These are phyloP conservation scores for Geranomyces michiganensis DNA, from an alignment of 192 early-diverging fungal genomes.

Conservation along the genomic window DNA sequence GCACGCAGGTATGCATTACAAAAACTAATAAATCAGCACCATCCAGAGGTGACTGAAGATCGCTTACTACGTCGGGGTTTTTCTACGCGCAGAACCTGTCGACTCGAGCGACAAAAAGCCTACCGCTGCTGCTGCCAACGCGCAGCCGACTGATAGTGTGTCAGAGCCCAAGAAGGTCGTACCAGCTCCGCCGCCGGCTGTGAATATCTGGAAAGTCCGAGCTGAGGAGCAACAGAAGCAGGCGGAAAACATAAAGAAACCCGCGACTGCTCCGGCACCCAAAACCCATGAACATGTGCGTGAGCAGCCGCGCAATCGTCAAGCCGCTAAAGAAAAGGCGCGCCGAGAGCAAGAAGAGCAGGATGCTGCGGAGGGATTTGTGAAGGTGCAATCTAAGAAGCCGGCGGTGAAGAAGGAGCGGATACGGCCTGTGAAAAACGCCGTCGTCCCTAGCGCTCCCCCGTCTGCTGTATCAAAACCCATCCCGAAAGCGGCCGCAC, in stretches of 20 bases:
- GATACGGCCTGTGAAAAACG: slow-evolving; percentile 2
- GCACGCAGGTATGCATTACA: too few relatives aligned
- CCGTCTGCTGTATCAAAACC: not conserved
- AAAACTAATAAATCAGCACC: too few relatives aligned
- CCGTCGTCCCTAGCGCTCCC: not conserved
- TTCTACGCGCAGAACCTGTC: too few relatives aligned
- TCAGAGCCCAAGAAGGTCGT: slow-evolving; percentile 22
- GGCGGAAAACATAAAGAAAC: not conserved
- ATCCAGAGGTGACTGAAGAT: too few relatives aligned
- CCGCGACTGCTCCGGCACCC: not conserved
- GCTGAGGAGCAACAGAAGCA: slow-evolving; percentile 37
- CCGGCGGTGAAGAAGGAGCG: slow-evolving; percentile 20
- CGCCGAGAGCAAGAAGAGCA: slow-evolving; percentile 41
- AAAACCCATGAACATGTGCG: not conserved
- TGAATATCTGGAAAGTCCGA: slow-evolving; percentile 61
- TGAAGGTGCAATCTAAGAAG: slow-evolving; percentile 42
- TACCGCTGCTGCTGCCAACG: not conserved
- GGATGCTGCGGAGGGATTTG: slow-evolving; percentile 46
- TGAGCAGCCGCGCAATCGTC: slow-evolving; percentile 3
- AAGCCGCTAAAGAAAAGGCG: slow-evolving; percentile 34
- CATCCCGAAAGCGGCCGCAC: not conserved
- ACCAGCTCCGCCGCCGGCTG: slow-evolving; percentile 30
- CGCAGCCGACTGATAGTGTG: not conserved
- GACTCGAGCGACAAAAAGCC: not conserved
- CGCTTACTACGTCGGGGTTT: too few relatives aligned